phyloP scores from a whole-genome alignment of 352 stramenopile species.

The Globisporangium carolinianum region DNA sequence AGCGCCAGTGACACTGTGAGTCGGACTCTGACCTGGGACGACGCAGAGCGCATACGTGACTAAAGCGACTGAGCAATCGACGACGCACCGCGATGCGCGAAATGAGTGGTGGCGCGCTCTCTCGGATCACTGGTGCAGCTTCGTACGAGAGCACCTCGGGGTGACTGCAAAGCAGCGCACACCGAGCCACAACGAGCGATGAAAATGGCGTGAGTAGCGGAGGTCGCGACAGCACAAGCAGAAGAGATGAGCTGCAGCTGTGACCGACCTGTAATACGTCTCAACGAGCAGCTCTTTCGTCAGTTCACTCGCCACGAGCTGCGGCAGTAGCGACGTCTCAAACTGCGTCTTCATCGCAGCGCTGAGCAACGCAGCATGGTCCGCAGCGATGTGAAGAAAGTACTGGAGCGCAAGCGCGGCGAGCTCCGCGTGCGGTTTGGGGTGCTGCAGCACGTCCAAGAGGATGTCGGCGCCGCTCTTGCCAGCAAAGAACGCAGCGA shows the following conservation, averaged over 20 bases:
- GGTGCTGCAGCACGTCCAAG: constrained; percentile 62
- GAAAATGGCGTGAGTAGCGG: not conserved
- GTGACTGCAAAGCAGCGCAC: constrained; percentile 15
- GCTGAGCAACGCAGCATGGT: constrained; percentile 35
- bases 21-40: too few relatives aligned
- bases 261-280: constrained; percentile 50
- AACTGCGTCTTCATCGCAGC: constrained; percentile 33
- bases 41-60: too few relatives aligned
- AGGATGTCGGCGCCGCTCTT: constrained; percentile 58
- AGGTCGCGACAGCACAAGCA: not conserved
- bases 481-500: constrained; percentile 33
- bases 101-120: constrained; percentile 43
- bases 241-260: too few relatives aligned
- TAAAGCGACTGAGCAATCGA: too few relatives aligned
- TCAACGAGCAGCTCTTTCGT: constrained; percentile 72
- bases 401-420: constrained; percentile 74
- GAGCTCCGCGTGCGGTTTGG: constrained; percentile 54
- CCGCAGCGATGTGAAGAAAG: constrained; percentile 69
- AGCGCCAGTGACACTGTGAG: not conserved
- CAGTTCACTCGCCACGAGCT: constrained; percentile 50
- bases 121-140: constrained; percentile 25
- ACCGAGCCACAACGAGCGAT: not conserved
- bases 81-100: constrained; percentile 60
- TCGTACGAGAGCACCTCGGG: constrained; percentile 56
- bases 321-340: constrained; percentile 43